phyloP scores from a whole-genome alignment of 2,329 filamentous ascomycete genomes.

The Pseudocercospora fijiensis region DNA sequence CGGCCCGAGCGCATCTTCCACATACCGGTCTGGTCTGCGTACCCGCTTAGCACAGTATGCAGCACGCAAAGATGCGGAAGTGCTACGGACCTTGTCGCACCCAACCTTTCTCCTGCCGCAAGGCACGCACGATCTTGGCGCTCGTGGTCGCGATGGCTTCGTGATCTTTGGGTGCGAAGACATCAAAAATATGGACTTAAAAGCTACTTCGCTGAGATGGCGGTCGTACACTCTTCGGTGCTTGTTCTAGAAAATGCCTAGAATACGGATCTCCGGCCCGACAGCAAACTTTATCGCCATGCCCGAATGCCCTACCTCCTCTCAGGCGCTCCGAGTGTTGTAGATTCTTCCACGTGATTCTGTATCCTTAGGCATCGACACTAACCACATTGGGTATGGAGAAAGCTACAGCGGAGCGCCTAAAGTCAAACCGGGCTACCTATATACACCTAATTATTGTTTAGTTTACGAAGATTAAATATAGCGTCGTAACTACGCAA shows the following conservation, averaged over 20 bases:
- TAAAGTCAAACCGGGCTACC: too few relatives aligned
- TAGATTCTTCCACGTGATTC: too few relatives aligned
- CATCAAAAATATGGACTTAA: slow-evolving; percentile 10
- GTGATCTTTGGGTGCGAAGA: slow-evolving; percentile 19
- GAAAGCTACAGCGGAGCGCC: too few relatives aligned
- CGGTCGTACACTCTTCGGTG: slow-evolving; percentile 11
- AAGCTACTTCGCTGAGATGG: slow-evolving; percentile 7
- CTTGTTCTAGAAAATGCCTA: slow-evolving; percentile 19
- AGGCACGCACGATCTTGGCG: slow-evolving; percentile 24
- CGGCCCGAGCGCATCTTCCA: slow-evolving; percentile 24
- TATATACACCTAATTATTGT: too few relatives aligned
- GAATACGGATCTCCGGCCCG: slow-evolving; percentile 18
- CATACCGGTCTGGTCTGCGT: slow-evolving; percentile 22
- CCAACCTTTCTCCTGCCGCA: slow-evolving; percentile 26
- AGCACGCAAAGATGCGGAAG: background rate
- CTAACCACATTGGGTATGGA: too few relatives aligned
- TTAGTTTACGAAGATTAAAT: too few relatives aligned
- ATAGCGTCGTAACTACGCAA: too few relatives aligned
- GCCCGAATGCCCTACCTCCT: too few relatives aligned
- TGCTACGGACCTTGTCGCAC: slow-evolving; percentile 20
- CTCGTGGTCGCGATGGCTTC: slow-evolving; percentile 23
- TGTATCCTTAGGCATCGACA: too few relatives aligned
- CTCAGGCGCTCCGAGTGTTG: too few relatives aligned
- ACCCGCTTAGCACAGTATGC: background rate
- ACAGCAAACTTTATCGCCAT: slow-evolving; percentile 17